A percentile compares a stretch with the other conserved stretches of the same genome.
phyloP scores from a whole-genome alignment of 805 yeast species.

The Komagataella pastoris region DNA sequence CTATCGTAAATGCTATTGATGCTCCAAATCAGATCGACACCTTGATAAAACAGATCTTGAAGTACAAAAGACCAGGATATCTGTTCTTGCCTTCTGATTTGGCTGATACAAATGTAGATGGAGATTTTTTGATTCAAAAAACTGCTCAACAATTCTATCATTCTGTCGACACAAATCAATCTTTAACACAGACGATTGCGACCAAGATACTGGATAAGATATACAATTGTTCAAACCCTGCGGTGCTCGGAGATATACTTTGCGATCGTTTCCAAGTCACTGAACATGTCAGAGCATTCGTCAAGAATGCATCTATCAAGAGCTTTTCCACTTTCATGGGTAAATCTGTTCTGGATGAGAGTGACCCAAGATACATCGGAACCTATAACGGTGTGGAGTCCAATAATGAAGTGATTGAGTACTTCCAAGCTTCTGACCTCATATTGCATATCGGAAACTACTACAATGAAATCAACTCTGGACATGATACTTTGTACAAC shows the following conservation, averaged over 20 bases:
- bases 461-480: slow-evolving; percentile 56
- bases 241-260: slow-evolving; percentile 59
- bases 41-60: slow-evolving; percentile 42
- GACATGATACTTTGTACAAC: slow-evolving; percentile 37
- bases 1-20: slow-evolving; percentile 25
- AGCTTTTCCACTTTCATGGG: slow-evolving; percentile 55
- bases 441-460: slow-evolving; percentile 60
- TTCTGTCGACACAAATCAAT: slow-evolving; percentile 11
- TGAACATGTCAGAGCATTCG: slow-evolving; percentile 31
- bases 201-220: slow-evolving; percentile 33
- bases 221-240: slow-evolving; percentile 42
- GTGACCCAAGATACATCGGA: slow-evolving; percentile 52
- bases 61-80: slow-evolving; percentile 67
- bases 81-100: slow-evolving; percentile 66
- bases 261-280: slow-evolving; percentile 47
- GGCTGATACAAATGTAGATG: slow-evolving; percentile 29
- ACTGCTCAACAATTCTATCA: slow-evolving; percentile 5
- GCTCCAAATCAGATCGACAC: slow-evolving; percentile 56
- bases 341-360: slow-evolving; percentile 62
- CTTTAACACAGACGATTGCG: slow-evolving; percentile 20
- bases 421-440: slow-evolving; percentile 47
- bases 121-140: slow-evolving; percentile 14
- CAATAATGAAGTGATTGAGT: slow-evolving; percentile 29
- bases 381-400: slow-evolving; percentile 56
- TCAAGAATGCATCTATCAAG: slow-evolving; percentile 35